Conservation (phyloP, 2,329 filamentous ascomycete species). For the Hypoxylon sp. region DNA sequence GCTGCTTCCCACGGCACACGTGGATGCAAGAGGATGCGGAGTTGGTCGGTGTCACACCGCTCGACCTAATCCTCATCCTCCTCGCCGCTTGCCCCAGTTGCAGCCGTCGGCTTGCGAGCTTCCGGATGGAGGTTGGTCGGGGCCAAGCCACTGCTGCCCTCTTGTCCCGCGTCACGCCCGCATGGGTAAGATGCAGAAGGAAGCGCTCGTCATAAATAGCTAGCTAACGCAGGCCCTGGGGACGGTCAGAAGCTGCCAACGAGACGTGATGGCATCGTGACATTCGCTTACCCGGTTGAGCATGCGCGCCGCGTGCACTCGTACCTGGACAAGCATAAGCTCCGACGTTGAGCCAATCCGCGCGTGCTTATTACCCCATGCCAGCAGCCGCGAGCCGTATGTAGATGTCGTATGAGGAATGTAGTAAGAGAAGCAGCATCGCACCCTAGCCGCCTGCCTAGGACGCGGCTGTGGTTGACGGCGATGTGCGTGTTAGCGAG, state of each 20-base stretch:
- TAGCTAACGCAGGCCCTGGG: too few relatives aligned
- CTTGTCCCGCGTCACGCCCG: slow-evolving; percentile 21
- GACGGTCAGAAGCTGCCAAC: too few relatives aligned
- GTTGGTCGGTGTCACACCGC: slow-evolving; percentile 9
- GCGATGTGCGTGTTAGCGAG: slow-evolving; percentile 19
- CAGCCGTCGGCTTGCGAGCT: slow-evolving; percentile 25
- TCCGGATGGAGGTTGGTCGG: slow-evolving; percentile 26
- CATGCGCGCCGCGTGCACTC: slow-evolving; percentile 14
- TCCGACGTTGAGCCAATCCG: slow-evolving; percentile 12
- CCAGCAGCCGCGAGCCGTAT: slow-evolving; percentile 2
- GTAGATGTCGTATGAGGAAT: not conserved
- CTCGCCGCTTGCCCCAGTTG: slow-evolving; percentile 15
- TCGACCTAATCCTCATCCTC: not conserved
- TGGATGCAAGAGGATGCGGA: slow-evolving; percentile 1
- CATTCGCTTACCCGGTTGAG: slow-evolving; percentile 14
- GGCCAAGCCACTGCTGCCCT: slow-evolving; percentile 25
- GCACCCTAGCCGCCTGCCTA: not conserved
- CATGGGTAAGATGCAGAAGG: slow-evolving; percentile 14
- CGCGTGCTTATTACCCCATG: not conserved
- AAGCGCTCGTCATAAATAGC: slow-evolving; percentile 4
- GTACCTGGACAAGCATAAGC: not conserved
- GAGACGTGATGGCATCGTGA: slow-evolving; percentile 1
- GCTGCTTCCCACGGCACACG: not conserved
- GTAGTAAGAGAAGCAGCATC: slow-evolving; percentile 1
- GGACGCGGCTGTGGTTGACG: slow-evolving; percentile 18